Conservation (phyloP, 148 eudicot species). For the Rhododendron ovatum region DNA sequence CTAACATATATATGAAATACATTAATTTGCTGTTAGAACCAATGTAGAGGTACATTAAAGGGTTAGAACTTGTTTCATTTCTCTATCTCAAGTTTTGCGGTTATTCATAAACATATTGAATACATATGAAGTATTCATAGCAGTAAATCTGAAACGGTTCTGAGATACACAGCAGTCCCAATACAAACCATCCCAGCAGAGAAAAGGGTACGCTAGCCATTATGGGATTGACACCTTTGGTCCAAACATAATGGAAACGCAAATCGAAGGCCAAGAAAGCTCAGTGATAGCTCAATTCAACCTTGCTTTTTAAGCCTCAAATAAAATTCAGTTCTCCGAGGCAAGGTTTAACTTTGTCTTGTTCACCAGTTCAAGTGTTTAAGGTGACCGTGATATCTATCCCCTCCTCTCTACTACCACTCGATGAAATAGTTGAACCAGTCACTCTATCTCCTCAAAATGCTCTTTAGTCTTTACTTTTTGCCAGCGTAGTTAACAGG, state of each 20-base stretch:
- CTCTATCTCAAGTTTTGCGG: not conserved
- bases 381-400: not conserved
- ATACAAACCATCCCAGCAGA: not conserved
- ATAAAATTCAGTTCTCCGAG: not conserved
- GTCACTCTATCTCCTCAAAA: not conserved
- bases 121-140: not conserved
- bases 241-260: not conserved
- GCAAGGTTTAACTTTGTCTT: not conserved
- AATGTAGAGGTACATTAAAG: not conserved
- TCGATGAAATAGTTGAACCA: not conserved
- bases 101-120: not conserved
- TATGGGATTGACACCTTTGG: not conserved
- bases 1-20: not conserved
- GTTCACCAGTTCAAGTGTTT: not conserved
- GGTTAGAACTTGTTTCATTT: not conserved
- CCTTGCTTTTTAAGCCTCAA: not conserved
- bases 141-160: not conserved
- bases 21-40: not conserved
- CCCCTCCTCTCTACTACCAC: not conserved
- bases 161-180: not conserved
- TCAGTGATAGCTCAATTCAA: not conserved
- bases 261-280: not conserved
- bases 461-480: not conserved
- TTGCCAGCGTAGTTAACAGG: not conserved
- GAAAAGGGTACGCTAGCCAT: no score